phyloP scores from a whole-genome alignment of 1,139 yeast species.

The Pichia sorboxylosa region DNA sequence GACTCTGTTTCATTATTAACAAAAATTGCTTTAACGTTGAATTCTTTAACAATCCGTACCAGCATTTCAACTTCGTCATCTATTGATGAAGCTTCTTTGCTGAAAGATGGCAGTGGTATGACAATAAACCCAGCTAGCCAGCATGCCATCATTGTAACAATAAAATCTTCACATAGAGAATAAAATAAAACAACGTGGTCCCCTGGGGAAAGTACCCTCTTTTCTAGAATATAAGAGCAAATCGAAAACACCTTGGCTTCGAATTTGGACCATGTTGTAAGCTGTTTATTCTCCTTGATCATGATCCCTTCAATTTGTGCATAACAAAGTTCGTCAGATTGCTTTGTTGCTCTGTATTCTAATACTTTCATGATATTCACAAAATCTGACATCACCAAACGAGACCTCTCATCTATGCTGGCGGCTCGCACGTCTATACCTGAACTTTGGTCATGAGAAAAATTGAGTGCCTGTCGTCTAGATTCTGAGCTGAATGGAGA shows the following conservation, averaged over 20 bases:
- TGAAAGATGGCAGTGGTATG: conserved; percentile 71
- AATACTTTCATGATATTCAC: conserved; percentile 60
- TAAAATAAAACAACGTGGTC: conserved; percentile 71
- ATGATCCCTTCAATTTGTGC: conserved; percentile 43
- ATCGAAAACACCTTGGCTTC: conserved; percentile 69
- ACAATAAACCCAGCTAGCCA: conserved; percentile 70
- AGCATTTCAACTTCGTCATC: conserved; percentile 71
- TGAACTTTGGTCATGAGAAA: conserved; percentile 52
- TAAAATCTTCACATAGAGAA: conserved; percentile 78
- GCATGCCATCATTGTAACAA: conserved; percentile 78
- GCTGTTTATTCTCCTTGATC: conserved; percentile 37
- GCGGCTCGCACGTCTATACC: conserved; percentile 68
- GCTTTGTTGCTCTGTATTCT: conserved; percentile 65
- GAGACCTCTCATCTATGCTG: conserved; percentile 68
- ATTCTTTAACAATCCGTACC: conserved; percentile 55
- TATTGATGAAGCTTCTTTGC: conserved; percentile 49
- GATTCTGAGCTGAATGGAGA: conserved; percentile 54
- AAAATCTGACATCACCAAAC: conserved; percentile 63
- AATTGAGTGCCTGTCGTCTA: conserved; percentile 39
- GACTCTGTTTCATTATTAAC: conserved; percentile 71
- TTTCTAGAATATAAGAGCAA: conserved; percentile 42
- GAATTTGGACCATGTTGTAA: conserved; percentile 58
- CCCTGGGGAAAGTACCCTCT: conserved; percentile 51
- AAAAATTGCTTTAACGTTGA: conserved; percentile 58
- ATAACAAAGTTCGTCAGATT: conserved; percentile 74